phyloP scores from a whole-genome alignment of 2,329 filamentous ascomycete genomes.

The Xylariaceae sp. region DNA sequence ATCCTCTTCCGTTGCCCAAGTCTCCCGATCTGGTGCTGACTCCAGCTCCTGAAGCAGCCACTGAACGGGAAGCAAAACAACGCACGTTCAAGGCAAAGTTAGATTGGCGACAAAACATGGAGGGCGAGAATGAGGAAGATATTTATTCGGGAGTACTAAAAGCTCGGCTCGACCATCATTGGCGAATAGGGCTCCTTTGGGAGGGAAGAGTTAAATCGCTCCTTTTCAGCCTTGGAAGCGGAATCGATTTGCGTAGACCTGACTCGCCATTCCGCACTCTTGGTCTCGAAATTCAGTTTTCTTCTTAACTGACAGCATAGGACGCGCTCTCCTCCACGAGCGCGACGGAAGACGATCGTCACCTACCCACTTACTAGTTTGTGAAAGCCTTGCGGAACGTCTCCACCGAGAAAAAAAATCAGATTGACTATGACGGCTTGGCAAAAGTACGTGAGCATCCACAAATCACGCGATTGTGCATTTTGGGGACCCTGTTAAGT shows the following conservation, averaged over 20 bases:
- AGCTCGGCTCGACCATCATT: conserved; percentile 80
- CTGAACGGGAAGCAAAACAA: conserved; percentile 17
- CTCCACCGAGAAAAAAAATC: not conserved
- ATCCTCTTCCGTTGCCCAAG: conserved; percentile 8
- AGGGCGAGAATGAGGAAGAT: conserved; percentile 44
- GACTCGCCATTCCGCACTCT: conserved; percentile 74
- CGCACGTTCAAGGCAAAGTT: conserved; percentile 51
- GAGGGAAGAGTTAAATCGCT: conserved; percentile 89
- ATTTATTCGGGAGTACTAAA: conserved; percentile 84
- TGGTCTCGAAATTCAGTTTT: conserved; percentile 77
- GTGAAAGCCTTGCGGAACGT: not conserved
- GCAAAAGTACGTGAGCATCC: not conserved
- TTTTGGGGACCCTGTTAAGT: conserved; percentile 3
- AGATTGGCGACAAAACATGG: conserved; percentile 36
- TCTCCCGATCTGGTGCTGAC: conserved; percentile 4
- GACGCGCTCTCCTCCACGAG: too few relatives aligned
- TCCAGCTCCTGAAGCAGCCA: not conserved
- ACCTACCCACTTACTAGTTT: not conserved
- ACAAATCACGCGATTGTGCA: not conserved
- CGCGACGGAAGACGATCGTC: too few relatives aligned
- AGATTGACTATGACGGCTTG: not conserved
- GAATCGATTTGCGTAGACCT: conserved; percentile 69
- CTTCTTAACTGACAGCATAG: conserved; percentile 49
- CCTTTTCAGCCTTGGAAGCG: conserved; percentile 84
- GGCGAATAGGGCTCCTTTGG: conserved; percentile 82